A percentile compares a stretch with the other conserved stretches of the same genome.
Conservation (phyloP, 768 basidiomycete genomes). For the Phanerochaete sordida region DNA sequence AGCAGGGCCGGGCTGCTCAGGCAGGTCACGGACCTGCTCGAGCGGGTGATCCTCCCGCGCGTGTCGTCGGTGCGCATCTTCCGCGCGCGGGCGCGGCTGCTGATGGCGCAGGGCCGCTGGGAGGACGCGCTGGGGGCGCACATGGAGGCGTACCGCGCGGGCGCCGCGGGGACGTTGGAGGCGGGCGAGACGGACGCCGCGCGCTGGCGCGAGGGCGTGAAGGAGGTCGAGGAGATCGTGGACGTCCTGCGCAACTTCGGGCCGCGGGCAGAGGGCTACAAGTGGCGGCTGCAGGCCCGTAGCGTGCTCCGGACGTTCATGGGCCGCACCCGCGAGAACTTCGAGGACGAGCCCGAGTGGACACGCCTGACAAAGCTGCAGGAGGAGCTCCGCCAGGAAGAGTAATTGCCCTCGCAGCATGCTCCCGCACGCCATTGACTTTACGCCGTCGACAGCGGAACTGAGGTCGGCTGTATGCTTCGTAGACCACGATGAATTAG, state of each 20-base stretch:
- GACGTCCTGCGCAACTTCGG: slow-evolving; percentile 84
- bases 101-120: slow-evolving; percentile 71
- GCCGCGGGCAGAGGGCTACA: slow-evolving; percentile 52
- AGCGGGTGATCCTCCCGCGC: slow-evolving; percentile 75
- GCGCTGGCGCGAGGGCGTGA: slow-evolving; percentile 72
- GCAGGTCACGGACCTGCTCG: slow-evolving; percentile 71
- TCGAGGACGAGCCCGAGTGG: slow-evolving; percentile 91
- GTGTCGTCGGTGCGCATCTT: slow-evolving; percentile 78
- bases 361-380: slow-evolving; percentile 57
- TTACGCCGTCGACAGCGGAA: slow-evolving; percentile 5
- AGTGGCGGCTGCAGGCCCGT: slow-evolving; percentile 85
- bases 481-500: slow-evolving; percentile 3
- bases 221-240: slow-evolving; percentile 80
- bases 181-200: slow-evolving; percentile 63
- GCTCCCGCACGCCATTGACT: not conserved
- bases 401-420: slow-evolving; percentile 10
- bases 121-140: slow-evolving; percentile 78
- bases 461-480: slow-evolving; percentile 19
- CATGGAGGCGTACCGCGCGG: slow-evolving; percentile 79
- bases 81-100: slow-evolving; percentile 77
- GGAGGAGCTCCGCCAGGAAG: slow-evolving; percentile 43
- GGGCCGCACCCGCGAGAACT: slow-evolving; percentile 72
- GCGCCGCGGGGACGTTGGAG: slow-evolving; percentile 57
- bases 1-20: slow-evolving; percentile 48
- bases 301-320: slow-evolving; percentile 88